A percentile compares a stretch with the other conserved stretches of the same genome.
phyloP scores from a whole-genome alignment of 768 basidiomycete genomes.

The Mycena albidolilacea region DNA sequence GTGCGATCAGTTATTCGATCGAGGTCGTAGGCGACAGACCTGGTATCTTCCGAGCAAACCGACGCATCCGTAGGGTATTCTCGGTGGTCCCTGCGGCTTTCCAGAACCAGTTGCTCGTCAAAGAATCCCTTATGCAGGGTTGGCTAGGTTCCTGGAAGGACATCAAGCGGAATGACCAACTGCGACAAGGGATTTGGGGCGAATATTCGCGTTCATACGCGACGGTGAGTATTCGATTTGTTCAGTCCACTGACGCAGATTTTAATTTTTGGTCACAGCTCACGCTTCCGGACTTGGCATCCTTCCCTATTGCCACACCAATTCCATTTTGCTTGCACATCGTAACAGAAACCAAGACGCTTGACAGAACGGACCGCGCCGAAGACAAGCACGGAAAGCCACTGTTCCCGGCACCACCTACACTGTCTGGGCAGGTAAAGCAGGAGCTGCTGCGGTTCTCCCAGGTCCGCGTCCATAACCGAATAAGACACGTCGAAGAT shows the following conservation, averaged over 20 bases:
- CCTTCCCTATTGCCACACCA: conserved; percentile 26
- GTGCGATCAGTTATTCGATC: conserved; percentile 23
- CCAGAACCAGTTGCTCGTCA: conserved; percentile 5
- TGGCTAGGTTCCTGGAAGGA: conserved; percentile 18
- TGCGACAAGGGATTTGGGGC: conserved; percentile 28
- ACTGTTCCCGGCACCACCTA: conserved; percentile 21
- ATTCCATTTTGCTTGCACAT: conserved; percentile 29
- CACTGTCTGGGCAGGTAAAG: not conserved
- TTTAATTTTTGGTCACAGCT: not conserved
- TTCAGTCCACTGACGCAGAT: not conserved
- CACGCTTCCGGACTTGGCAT: conserved; percentile 14
- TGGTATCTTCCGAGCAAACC: conserved; percentile 22
- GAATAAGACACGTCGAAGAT: not conserved
- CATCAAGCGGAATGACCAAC: not conserved
- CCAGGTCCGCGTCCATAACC: not conserved
- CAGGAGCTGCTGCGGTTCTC: not conserved
- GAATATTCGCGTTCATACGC: conserved; percentile 19
- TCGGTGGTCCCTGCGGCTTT: conserved; percentile 20
- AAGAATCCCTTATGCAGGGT: conserved; percentile 25
- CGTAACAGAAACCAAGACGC: conserved; percentile 27
- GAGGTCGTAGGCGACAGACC: conserved; percentile 30
- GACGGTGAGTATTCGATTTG: not conserved
- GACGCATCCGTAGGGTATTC: conserved; percentile 24
- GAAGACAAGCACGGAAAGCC: conserved; percentile 32
- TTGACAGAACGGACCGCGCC: conserved; percentile 1